Conservation (phyloP, 2,329 filamentous ascomycete species). For the Decorospora gaudefroyi region DNA sequence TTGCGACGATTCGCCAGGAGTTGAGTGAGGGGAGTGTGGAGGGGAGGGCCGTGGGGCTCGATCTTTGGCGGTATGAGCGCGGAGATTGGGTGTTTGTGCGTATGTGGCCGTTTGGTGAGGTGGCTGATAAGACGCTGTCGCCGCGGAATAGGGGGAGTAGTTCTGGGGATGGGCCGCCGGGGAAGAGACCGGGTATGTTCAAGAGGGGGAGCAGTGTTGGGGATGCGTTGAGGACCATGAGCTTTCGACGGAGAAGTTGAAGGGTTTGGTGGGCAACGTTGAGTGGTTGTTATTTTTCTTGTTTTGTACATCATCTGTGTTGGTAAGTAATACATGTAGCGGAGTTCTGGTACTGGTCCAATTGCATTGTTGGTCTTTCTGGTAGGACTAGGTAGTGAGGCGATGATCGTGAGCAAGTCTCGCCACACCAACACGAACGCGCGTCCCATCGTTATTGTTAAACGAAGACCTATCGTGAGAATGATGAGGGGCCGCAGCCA, state of each 20-base stretch:
- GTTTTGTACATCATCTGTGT: too few relatives aligned
- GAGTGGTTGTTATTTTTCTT: too few relatives aligned
- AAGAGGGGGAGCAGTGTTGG: slow-evolving; percentile 24
- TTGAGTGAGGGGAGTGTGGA: slow-evolving; percentile 39
- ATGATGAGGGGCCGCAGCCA: slow-evolving; percentile 7
- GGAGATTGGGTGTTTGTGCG: slow-evolving; percentile 50
- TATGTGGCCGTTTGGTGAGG: slow-evolving; percentile 44
- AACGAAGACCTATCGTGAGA: slow-evolving; percentile 13
- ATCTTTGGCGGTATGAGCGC: slow-evolving; percentile 50
- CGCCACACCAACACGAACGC: slow-evolving; percentile 36
- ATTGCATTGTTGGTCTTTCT: too few relatives aligned
- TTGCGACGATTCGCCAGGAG: slow-evolving; percentile 41
- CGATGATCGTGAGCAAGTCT: slow-evolving; percentile 14
- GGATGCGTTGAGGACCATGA: slow-evolving; percentile 21
- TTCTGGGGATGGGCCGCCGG: slow-evolving; percentile 2
- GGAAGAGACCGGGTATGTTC: slow-evolving; percentile 20
- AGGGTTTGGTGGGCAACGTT: too few relatives aligned
- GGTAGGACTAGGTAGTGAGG: too few relatives aligned
- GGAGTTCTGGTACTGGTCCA: too few relatives aligned
- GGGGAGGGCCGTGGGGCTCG: slow-evolving; percentile 47
- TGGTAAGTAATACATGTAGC: not conserved
- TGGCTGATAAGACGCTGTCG: not conserved
- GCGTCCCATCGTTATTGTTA: slow-evolving; percentile 22
- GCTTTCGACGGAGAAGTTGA: slow-evolving; percentile 20
- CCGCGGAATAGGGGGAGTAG: slow-evolving; percentile 3